phyloP scores from a whole-genome alignment of 2,329 filamentous ascomycete genomes.

The Akanthomyces uredinophilus region DNA sequence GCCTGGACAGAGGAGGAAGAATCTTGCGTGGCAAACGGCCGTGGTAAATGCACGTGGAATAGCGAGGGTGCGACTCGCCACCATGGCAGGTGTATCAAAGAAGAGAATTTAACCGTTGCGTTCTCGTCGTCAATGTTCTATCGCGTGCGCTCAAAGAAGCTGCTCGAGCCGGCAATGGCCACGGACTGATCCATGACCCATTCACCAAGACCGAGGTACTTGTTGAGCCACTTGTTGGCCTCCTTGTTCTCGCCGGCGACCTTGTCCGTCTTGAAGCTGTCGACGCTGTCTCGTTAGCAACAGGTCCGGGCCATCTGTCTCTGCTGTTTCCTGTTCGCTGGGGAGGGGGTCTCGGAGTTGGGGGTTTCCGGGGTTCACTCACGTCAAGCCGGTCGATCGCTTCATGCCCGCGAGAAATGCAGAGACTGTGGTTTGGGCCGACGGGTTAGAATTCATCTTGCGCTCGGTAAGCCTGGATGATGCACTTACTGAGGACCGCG shows the following conservation, averaged over 20 bases:
- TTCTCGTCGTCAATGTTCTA: constrained; percentile 34
- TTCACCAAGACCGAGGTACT: constrained; percentile 90
- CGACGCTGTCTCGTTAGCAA: constrained; percentile 24
- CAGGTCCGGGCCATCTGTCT: no score
- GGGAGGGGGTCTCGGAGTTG: background rate
- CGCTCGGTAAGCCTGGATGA: background rate
- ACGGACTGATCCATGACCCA: constrained; percentile 98
- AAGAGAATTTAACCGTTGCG: background rate
- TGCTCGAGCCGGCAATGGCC: constrained; percentile 79
- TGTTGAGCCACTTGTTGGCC: constrained; percentile 82
- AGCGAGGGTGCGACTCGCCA: background rate
- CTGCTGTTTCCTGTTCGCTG: background rate
- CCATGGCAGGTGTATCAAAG: background rate
- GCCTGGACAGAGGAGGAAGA: background rate
- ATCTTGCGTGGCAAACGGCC: background rate
- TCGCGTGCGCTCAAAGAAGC: constrained; percentile 87
- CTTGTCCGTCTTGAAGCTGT: constrained; percentile 81
- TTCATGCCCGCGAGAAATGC: constrained; percentile 96
- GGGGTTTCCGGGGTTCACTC: constrained; percentile 43
- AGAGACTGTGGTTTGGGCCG: constrained; percentile 59
- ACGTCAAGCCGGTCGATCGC: constrained; percentile 96
- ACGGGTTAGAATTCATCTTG: constrained; percentile 4
- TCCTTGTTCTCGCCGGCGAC: constrained; percentile 76
- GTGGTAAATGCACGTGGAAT: background rate
- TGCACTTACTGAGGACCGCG: constrained; percentile 74